Evolutionary conservation across 441 rosid genomes (phyloP).

Genomic region (Isatis lusitanica): DNA sequence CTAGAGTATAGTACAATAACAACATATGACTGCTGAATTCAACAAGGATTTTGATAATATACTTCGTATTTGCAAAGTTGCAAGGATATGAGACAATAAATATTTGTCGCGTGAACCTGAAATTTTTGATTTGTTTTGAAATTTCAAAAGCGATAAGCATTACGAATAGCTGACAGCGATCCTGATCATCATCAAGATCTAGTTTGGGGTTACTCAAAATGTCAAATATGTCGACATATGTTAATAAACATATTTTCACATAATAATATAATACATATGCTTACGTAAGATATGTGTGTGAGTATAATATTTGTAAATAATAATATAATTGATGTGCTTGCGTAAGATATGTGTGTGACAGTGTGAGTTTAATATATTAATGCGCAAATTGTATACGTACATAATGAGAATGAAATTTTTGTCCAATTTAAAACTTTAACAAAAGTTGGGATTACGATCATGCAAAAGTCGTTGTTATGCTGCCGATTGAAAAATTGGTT

Average conservation of each 20-base stretch:
- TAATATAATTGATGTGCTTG: neutral
- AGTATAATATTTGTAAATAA: neutral
- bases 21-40: neutral
- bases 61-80: neutral
- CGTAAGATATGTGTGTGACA: neutral
- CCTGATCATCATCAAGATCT: conserved; percentile 23
- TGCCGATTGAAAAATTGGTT: too few species aligned
- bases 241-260: neutral
- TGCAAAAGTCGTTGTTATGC: too few species aligned
- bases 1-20: neutral
- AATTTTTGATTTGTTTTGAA: neutral
- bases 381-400: neutral
- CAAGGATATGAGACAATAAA: neutral
- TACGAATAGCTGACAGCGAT: conserved; percentile 25
- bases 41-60: neutral
- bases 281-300: neutral
- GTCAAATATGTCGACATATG: conserved; percentile 33
- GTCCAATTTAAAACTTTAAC: neutral
- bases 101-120: neutral
- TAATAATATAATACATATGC: neutral
- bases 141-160: conserved; percentile 6
- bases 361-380: neutral
- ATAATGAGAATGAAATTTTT: neutral
- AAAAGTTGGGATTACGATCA: neutral
- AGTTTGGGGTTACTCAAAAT: conserved; percentile 30